Conservation (phyloP, 140 eudicot species). For the Ambrosia hybrid region DNA sequence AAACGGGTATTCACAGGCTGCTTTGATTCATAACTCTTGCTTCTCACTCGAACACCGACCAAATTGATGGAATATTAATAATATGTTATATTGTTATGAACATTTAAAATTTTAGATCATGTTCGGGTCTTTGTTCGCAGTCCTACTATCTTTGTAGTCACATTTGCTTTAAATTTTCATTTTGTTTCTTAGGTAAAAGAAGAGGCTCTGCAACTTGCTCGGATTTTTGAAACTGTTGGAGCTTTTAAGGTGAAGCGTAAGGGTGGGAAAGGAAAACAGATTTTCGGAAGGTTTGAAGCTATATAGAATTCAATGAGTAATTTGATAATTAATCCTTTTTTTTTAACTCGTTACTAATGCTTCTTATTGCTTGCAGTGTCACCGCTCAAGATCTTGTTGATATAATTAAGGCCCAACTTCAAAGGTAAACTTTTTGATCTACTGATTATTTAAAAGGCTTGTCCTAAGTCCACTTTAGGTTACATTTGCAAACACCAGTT, state of each 20-base stretch:
- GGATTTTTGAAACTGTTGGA: constrained; percentile 86
- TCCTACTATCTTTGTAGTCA: not conserved
- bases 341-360: constrained; percentile 17
- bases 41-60: not conserved
- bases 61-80: not conserved
- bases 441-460: not conserved
- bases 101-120: not conserved
- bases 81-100: not conserved
- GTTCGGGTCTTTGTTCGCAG: not conserved
- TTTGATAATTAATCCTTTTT: not conserved
- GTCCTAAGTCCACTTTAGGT: not conserved
- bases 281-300: constrained; percentile 75
- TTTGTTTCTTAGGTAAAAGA: constrained; percentile 63
- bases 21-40: constrained; percentile 1
- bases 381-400: constrained; percentile 99
- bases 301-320: not conserved
- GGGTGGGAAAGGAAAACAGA: constrained; percentile 92
- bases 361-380: constrained; percentile 51
- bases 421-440: constrained; percentile 52
- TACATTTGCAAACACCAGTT: not conserved
- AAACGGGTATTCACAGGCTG: constrained; percentile 51
- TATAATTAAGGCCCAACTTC: constrained; percentile 95
- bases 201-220: constrained; percentile 93
- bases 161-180: not conserved
- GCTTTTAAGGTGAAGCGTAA: constrained; percentile 96